Percentiles rank a stretch among this genome's conserved stretches.
These are phyloP conservation scores for Inga oerstediana DNA, from an alignment of 306 rosid genomes.

Conservation along the genomic window DNA sequence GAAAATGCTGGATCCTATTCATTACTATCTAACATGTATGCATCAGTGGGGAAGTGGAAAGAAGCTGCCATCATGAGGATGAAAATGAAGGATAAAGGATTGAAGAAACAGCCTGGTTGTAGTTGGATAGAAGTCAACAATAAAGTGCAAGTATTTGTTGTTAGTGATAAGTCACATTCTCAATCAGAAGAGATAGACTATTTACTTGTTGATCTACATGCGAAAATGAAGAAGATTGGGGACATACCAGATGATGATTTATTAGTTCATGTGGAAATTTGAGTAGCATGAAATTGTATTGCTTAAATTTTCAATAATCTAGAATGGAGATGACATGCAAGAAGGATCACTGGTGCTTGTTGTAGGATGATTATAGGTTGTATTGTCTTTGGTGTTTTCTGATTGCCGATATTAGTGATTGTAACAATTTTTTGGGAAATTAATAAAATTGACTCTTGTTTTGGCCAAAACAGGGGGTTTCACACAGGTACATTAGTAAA, in stretches of 20 bases:
- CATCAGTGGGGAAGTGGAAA: constrained; percentile 51
- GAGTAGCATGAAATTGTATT: constrained; percentile 2
- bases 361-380: no score
- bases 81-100: constrained; percentile 50
- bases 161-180: constrained; percentile 44
- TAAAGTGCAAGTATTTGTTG: constrained; percentile 49
- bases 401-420: no score
- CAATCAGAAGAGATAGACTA: constrained; percentile 25
- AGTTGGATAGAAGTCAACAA: constrained; percentile 59
- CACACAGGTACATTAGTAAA: no score
- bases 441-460: no score
- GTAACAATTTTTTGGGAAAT: no score
- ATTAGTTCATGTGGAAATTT: constrained; percentile 28
- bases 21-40: constrained; percentile 45
- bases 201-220: constrained; percentile 42
- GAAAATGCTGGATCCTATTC: constrained; percentile 46
- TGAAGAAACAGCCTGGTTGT: constrained; percentile 59
- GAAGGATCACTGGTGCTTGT: not conserved
- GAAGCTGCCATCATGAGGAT: constrained; percentile 48
- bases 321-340: constrained; percentile 10
- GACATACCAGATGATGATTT: constrained; percentile 35
- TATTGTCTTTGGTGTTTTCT: no score
- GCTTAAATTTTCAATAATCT: constrained; percentile 23
- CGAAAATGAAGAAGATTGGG: constrained; percentile 41
- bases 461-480: no score